Evolutionary conservation across 1,139 yeast genomes (phyloP), one percentile per base, ranked within the genome.

Genomic region (Eremothecium cymbalariae): DNA sequence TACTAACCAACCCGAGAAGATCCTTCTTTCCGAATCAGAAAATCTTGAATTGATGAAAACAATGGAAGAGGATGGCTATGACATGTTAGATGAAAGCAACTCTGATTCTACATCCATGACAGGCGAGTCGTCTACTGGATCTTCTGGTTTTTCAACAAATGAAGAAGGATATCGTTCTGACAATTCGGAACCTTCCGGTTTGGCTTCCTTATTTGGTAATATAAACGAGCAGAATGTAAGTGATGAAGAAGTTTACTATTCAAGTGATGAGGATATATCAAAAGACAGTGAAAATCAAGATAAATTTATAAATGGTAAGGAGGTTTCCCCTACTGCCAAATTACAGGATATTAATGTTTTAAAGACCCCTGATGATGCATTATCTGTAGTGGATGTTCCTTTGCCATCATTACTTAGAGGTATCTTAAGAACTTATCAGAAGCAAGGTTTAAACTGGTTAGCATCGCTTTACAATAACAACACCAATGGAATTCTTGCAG

Each of bases 401-500:
- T 83, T 85, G 0, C 65, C 74, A n/a, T 58, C 80, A 18, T 55
- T 77, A n/a, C 60, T 84, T 20, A 70, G 90, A 39, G 99, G 98
- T 16, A 73, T 76, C 0, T 65, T 93, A 32, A 77, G 99, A 55
- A 88, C 78, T 6, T 93, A 93, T 51, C 98, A 93, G 58, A 90
- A 86, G 43, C 95, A 85, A 56, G 99, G 99, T 39, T 68, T 93
- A 30, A 94, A 93, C 48, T 93, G 98, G 99, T 65, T 93, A 33
- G 97, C 96, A 1, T 86, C 96, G 36, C 64, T 93, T 42, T 90
- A 88, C 61, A 84, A 85, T 53, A 85, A 85, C 52, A 77, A 83
- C 40, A 93, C 97, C 5, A 93, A 90, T 57, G 98, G 99, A 42
- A 93, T 93, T 38, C 69, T 93, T 33, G 99, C 99, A 1, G 99